phyloP scores from a whole-genome alignment of 2,329 filamentous ascomycete genomes.

The Aquanectria penicillioides region DNA sequence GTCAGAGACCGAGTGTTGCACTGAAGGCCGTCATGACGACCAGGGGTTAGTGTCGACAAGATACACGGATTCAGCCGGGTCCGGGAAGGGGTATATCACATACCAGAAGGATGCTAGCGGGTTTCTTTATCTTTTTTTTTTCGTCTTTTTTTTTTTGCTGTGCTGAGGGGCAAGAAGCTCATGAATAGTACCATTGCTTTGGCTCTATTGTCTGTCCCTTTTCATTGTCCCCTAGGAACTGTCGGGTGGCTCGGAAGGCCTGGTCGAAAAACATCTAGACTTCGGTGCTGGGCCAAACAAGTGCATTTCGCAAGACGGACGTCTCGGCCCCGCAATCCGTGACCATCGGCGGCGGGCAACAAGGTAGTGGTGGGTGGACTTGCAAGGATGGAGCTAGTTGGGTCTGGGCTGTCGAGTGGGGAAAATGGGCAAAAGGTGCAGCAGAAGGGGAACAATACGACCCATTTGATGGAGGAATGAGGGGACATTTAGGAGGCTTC shows the following conservation, averaged over 20 bases:
- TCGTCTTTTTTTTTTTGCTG: neutral
- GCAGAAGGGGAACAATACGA: conserved; percentile 5
- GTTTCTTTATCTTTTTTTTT: neutral
- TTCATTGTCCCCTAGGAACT: no score
- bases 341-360: neutral
- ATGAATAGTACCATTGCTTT: no score
- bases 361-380: conserved; percentile 11
- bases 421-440: neutral
- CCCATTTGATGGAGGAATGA: conserved; percentile 11
- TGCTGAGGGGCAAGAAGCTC: no score
- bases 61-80: neutral
- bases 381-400: conserved; percentile 20
- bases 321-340: conserved; percentile 33
- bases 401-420: conserved; percentile 19
- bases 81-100: neutral
- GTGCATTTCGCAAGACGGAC: conserved; percentile 13
- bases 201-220: no score
- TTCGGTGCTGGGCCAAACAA: neutral
- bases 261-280: neutral
- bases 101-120: neutral
- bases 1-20: no score
- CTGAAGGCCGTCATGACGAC: no score
- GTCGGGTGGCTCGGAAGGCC: conserved; percentile 3
- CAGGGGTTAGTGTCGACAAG: conserved; percentile 1
- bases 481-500: neutral